Base-by-base conservation (phyloP, 164 flowering plant genomes). In the Umbilicus rupestris region DNA sequence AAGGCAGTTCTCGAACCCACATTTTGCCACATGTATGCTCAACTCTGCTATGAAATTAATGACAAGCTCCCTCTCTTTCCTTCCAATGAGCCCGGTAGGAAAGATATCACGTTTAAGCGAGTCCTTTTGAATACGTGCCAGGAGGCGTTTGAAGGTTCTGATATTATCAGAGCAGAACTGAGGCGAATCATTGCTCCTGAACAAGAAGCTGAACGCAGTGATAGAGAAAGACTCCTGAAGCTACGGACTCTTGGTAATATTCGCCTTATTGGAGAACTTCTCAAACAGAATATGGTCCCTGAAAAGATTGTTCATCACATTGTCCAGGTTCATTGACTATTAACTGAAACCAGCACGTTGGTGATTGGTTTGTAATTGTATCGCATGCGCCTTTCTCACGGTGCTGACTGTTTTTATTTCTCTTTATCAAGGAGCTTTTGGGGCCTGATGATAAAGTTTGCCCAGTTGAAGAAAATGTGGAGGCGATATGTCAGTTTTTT, bases 1-100 rank as follows among this genome's bases (percentile, higher is more conserved):
- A 94, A 91, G 74, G 97, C 99, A 63, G 93, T 94, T 3, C 75
- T 94, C 64, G 99, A 94, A 69, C 99, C 99, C 28, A 94, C 99
- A 35, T 94, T 91, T 73, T 95, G 99, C 66, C 89, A 80, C 55
- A 95, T 95, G 99, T 95, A 95, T 72, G 94, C 99, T 15, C 83
- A 69, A 57, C 76, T 95, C 41, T 95, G 99, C 73, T 89, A 80
- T 65, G 97, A 95, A 78, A 86, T 95, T n/a, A 90, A 90, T 79
- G 89, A 82, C n/a, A 89, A 92, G 78, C 93, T 95, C 17, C 94
- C 94, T 30, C 78, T 83, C 10, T 95, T 92, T 70, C 99, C 97
- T 62, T 80, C 99, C 62, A 96, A 92, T 17, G 92, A 88, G 60
- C 89, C 89, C 59, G 92, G 81, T 47, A 96, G 91, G 5, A 89